Percentiles rank a stretch among this genome's conserved stretches.
Conservation (phyloP, 176 grass and related monocot species). For the Zizania latifolia region DNA sequence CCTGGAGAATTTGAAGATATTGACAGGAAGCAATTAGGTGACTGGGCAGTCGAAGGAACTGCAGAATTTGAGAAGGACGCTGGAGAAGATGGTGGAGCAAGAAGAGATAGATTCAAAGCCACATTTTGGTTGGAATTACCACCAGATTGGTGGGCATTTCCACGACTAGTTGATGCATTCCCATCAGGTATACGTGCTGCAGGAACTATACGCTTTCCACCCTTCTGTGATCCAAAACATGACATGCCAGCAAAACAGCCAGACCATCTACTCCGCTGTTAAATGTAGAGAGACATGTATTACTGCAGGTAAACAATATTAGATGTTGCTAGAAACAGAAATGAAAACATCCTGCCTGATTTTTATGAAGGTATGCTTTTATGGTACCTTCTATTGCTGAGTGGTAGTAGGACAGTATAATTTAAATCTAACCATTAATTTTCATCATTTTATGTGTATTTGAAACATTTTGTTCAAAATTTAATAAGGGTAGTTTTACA, state of each 20-base stretch:
- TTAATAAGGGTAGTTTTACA: too few relatives aligned
- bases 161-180: slow-evolving; percentile 37
- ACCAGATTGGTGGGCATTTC: slow-evolving; percentile 49
- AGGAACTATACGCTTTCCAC: slow-evolving; percentile 66
- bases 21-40: slow-evolving; percentile 67
- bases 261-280: slow-evolving; percentile 58
- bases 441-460: too few relatives aligned
- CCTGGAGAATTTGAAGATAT: slow-evolving; percentile 68
- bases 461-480: too few relatives aligned
- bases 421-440: too few relatives aligned
- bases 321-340: neutral
- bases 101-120: slow-evolving; percentile 59
- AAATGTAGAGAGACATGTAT: slow-evolving; percentile 14
- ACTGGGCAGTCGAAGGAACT: slow-evolving; percentile 67
- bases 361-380: neutral
- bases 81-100: slow-evolving; percentile 74
- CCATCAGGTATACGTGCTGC: too few relatives aligned
- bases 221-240: slow-evolving; percentile 75
- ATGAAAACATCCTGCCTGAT: neutral
- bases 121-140: slow-evolving; percentile 57
- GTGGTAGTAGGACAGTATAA: too few relatives aligned
- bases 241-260: slow-evolving; percentile 66
- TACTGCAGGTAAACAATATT: slow-evolving; percentile 7
- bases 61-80: slow-evolving; percentile 76
- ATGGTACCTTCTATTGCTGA: too few relatives aligned